phyloP scores from a whole-genome alignment of 768 basidiomycete genomes.

The Coprinopsis marcescibilis region DNA sequence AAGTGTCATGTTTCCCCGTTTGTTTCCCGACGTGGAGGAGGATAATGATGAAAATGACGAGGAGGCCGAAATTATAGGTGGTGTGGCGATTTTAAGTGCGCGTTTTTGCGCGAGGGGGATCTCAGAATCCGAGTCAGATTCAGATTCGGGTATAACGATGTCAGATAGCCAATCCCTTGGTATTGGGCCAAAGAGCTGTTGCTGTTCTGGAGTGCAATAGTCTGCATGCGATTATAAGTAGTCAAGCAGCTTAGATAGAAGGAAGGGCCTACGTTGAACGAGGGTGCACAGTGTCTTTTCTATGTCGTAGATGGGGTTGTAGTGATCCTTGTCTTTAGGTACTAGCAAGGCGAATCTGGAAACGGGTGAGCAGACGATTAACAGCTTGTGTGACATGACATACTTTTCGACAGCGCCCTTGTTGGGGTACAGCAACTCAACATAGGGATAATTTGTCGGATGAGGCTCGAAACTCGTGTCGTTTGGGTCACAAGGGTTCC shows the following conservation, averaged over 20 bases:
- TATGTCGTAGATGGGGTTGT: constrained; percentile 78
- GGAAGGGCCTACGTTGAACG: constrained; percentile 56
- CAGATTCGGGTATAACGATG: too few species aligned
- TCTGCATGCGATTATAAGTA: constrained; percentile 29
- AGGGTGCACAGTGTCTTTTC: constrained; percentile 69
- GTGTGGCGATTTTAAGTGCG: constrained; percentile 26
- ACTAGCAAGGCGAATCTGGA: constrained; percentile 68
- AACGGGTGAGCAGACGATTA: constrained; percentile 1
- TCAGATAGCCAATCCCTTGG: constrained; percentile 45
- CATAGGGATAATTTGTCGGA: constrained; percentile 55
- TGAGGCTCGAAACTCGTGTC: constrained; percentile 63
- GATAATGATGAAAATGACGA: constrained; percentile 27
- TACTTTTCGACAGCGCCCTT: constrained; percentile 63
- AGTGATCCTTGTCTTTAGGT: constrained; percentile 83
- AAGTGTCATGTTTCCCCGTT: constrained; percentile 28
- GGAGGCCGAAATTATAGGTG: constrained; percentile 35
- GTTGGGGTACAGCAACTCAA: constrained; percentile 78
- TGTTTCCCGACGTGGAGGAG: constrained; percentile 19
- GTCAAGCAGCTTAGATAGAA: not conserved
- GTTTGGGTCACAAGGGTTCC: constrained; percentile 54
- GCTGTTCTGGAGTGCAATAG: constrained; percentile 65
- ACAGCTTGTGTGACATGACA: constrained; percentile 12
- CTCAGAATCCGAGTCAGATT: too few species aligned
- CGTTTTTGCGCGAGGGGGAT: too few species aligned
- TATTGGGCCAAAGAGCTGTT: constrained; percentile 59